Evolutionary conservation across 192 early-diverging fungal genomes (phyloP), one percentile per base, ranked within the genome.

Genomic region (Entophlyctis helioformis): DNA sequence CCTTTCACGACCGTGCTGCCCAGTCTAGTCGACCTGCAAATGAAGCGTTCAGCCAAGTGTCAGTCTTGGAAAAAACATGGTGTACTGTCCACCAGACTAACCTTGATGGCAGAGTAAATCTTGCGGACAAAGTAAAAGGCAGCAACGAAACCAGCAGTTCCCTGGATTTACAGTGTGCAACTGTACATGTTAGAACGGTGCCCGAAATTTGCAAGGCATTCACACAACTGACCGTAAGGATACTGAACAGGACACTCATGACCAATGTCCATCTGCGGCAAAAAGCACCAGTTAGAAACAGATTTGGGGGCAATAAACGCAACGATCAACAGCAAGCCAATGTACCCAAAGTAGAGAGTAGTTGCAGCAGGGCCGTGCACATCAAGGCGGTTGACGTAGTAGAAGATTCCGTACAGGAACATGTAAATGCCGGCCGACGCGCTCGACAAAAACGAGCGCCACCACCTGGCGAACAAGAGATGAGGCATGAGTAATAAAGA

Each of bases 381-480:
- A 10, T 66, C 67, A 15, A 93, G 60, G 19, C 71, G 63, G 11
- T 72, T 84, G 20, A 67, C 64, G 60, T 81, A 82, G 56, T 84
- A 93, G 37, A 74, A 57, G 46, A 86, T 66, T 34, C 82, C 65
- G 65, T 92, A 91, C 31, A 79, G 56, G 54, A 87, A 86, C 28
- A 90, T 76, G 62, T 90, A 93, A 42, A 82, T 35, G 9, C 79
- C 73, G 8, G 76, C 85, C 39, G 80, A 77, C 10, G 71, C 87
- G 7, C 78, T 72, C 5, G 84, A 78, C 13, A 83, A 67, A 64
- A 90, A 94, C 4, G 86, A 76, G 37, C 83, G 61, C 93, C 93
- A 97, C 89, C 89, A 92, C 86, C 87, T 85, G 36, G 15, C 9
- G 16, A 34, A 42, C 5, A 27, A 19, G 26, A 20, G 11, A 16